Conservation (phyloP, 495 filamentous ascomycete species). For the Letharia columbiana region DNA sequence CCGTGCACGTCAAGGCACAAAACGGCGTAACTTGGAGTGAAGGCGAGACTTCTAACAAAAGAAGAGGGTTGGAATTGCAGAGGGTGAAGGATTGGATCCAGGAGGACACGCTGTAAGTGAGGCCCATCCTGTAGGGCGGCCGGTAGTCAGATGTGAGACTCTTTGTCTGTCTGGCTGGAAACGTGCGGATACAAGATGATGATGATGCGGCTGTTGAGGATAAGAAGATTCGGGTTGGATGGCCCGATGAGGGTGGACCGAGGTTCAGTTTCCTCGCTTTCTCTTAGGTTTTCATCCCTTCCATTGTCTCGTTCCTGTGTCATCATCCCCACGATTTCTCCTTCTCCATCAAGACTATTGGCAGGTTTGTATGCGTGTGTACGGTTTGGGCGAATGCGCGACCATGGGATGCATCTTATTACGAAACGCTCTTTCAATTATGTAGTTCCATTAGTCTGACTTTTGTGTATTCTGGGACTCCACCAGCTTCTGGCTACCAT, state of each 20-base stretch:
- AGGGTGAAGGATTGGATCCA: slow-evolving; percentile 36
- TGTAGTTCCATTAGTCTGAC: neutral
- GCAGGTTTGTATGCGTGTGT: neutral
- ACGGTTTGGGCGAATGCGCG: neutral
- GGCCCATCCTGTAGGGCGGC: neutral
- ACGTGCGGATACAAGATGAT: neutral
- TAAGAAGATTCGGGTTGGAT: neutral
- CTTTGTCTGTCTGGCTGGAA: neutral
- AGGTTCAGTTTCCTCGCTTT: neutral
- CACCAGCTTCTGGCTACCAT: neutral
- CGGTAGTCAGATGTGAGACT: too few species aligned
- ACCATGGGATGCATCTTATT: neutral
- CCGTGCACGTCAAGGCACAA: too few species aligned
- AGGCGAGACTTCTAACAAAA: slow-evolving; percentile 39
- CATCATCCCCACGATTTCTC: neutral
- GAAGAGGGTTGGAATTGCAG: slow-evolving; percentile 35
- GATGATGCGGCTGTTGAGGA: neutral
- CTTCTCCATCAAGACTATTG: neutral
- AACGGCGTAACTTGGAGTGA: slow-evolving; percentile 51
- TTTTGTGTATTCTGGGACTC: neutral
- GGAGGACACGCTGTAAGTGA: neutral
- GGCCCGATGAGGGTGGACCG: neutral
- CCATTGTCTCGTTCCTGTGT: neutral
- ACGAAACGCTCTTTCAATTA: neutral
- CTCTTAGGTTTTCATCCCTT: neutral